phyloP scores from a whole-genome alignment of 805 yeast genomes.

The Kazachstania psychrophila region DNA sequence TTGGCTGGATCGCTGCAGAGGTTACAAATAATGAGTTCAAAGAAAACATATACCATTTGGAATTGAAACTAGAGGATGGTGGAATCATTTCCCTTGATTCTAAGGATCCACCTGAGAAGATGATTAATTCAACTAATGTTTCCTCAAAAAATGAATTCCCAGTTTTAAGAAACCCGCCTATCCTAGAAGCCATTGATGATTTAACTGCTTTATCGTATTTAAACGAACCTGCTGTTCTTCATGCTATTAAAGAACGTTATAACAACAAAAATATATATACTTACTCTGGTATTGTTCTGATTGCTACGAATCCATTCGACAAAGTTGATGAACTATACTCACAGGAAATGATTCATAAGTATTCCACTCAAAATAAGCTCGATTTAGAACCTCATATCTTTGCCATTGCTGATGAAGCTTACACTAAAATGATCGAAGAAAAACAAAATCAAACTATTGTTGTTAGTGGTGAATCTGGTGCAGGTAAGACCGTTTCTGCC shows the following conservation, averaged over 20 bases:
- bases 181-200: constrained; percentile 88
- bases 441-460: constrained; percentile 86
- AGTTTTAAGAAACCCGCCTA: constrained; percentile 75
- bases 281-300: constrained; percentile 91
- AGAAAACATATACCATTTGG: constrained; percentile 39
- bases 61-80: constrained; percentile 45
- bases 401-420: constrained; percentile 97
- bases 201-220: constrained; percentile 83
- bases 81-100: constrained; percentile 37
- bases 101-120: neutral
- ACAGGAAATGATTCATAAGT: constrained; percentile 84
- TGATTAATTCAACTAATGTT: constrained; percentile 20
- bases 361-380: constrained; percentile 77
- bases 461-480: constrained; percentile 97
- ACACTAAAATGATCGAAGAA: constrained; percentile 85
- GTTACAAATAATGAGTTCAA: constrained; percentile 38
- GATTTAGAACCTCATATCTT: constrained; percentile 94
- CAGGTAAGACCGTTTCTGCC: constrained; percentile 96
- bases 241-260: constrained; percentile 84
- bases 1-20: constrained; percentile 68
- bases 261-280: constrained; percentile 85
- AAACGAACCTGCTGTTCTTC: constrained; percentile 93
- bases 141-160: constrained; percentile 1
- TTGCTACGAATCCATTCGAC: constrained; percentile 94
- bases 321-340: constrained; percentile 83